Conservation (phyloP, 1,139 yeast genomes). For the Geotrichum aggregatum region DNA sequence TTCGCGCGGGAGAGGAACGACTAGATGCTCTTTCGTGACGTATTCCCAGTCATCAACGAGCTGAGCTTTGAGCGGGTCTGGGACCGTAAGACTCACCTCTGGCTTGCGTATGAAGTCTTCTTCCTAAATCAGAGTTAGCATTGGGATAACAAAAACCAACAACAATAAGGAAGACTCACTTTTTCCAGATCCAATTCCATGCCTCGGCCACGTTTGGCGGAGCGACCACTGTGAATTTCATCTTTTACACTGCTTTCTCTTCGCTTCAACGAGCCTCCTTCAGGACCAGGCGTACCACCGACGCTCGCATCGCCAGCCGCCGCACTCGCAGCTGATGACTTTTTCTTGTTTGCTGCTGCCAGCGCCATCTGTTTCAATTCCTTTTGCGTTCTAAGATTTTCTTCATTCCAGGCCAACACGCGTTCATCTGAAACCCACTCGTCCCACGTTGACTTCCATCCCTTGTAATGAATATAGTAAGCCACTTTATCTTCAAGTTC, state of each 20-base stretch:
- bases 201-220: conserved; percentile 36
- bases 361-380: conserved; percentile 54
- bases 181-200: conserved; percentile 41
- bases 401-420: conserved; percentile 64
- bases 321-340: conserved; percentile 6
- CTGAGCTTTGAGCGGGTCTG: conserved; percentile 61
- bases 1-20: conserved; percentile 58
- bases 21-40: conserved; percentile 68
- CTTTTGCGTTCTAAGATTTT: conserved; percentile 60
- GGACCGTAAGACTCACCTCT: conserved; percentile 55
- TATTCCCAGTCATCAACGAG: conserved; percentile 93
- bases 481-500: conserved; percentile 42
- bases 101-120: conserved; percentile 43
- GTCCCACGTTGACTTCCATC: conserved; percentile 96
- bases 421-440: conserved; percentile 85
- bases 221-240: conserved; percentile 19
- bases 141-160: background rate
- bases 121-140: conserved; percentile 26
- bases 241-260: conserved; percentile 7
- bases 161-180: conserved; percentile 4
- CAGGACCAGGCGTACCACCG: conserved; percentile 1
- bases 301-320: background rate
- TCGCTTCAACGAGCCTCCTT: conserved; percentile 1
- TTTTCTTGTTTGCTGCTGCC: conserved; percentile 35
- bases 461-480: conserved; percentile 81